A percentile compares a stretch with the other conserved stretches of the same genome.
phyloP scores from a whole-genome alignment of 106 monocot genomes.

The Posidonia australis region DNA sequence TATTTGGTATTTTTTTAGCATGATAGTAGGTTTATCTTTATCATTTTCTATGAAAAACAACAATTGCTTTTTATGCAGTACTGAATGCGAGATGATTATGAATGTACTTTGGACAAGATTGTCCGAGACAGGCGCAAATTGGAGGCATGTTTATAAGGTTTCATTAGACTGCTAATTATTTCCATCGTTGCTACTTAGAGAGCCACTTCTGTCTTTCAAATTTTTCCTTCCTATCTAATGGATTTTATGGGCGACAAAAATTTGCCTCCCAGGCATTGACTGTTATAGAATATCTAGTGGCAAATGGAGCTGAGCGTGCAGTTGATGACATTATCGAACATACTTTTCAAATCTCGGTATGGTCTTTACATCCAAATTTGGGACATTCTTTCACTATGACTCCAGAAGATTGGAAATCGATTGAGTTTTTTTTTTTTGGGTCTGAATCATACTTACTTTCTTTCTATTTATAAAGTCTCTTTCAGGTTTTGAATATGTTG shows the following conservation, averaged over 20 bases:
- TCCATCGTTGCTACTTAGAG: background rate
- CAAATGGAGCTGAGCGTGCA: conserved; percentile 84
- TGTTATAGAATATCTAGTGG: conserved; percentile 85
- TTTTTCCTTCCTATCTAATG: background rate
- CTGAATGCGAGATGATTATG: conserved; percentile 77
- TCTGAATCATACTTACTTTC: background rate
- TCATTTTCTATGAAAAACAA: background rate
- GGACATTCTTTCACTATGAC: background rate
- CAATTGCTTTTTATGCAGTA: conserved; percentile 23
- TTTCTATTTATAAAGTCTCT: conserved; percentile 42
- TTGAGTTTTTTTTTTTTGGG: too few relatives aligned
- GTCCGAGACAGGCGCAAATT: conserved; percentile 50
- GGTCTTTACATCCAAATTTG: background rate
- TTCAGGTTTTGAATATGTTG: conserved; percentile 78
- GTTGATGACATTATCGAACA: conserved; percentile 84
- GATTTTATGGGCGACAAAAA: background rate
- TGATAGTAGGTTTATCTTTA: too few relatives aligned
- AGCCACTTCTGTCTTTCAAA: background rate
- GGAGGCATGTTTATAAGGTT: conserved; percentile 91
- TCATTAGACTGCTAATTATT: background rate
- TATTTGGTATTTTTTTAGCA: too few relatives aligned
- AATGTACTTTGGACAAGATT: conserved; percentile 85
- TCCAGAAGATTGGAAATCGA: too few relatives aligned
- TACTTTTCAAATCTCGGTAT: conserved; percentile 62
- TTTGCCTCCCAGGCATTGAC: conserved; percentile 51